Base-by-base conservation (phyloP, 73 alveolate genomes). In the Blepharisma stoltei region DNA sequence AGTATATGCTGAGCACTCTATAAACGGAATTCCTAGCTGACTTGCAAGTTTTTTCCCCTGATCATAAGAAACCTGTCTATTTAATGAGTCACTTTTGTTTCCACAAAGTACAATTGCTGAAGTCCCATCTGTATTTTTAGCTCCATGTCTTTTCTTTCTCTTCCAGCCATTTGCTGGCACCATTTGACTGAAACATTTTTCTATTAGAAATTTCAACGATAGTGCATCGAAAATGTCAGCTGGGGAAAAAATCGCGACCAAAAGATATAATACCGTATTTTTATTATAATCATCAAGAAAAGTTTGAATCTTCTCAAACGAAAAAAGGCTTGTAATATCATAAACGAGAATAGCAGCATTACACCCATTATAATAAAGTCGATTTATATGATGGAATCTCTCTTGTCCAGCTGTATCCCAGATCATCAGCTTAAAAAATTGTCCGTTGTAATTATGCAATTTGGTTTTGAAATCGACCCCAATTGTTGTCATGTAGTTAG, bases 401-500 rank as follows among this genome's bases (percentile, higher is more conserved):
- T 79, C 87, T 71, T 79, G 76, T 7, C 87, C 83, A 41, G 87
- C 87, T 6, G 91, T 86, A 60, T 86, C 93, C 90, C 93, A 86
- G 9, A 86, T 66, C 32, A 43, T 43, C 2, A 69, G 60, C 27
- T 69, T 60, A 25, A 14, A 60, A 14, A 9, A n/a, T 14, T 38
- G 55, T 14, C 45, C 27, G 21, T 69, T 69, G 45, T 14, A 60
- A 9, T n/a, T 14, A 25, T 38, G 43, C 32, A 69, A 5, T 25
- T 69, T 69, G 18, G 65, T 38, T 69, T 69, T 69, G 65, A 88
- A 88, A 53, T 88, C 95, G 18, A 88, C 92, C n/a, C 95, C 95
- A 14, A 88, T 88, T 7, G 95, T 88, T 9, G 91, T 70, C 49
- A 82, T 77, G 70, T 84, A 88, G 49, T 84, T 85, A 55, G 80